Percentiles rank a stretch among this genome's conserved stretches.
These are phyloP conservation scores for Hyphopichia pseudoburtonii DNA, from an alignment of 1,139 yeast species.

Conservation along the genomic window DNA sequence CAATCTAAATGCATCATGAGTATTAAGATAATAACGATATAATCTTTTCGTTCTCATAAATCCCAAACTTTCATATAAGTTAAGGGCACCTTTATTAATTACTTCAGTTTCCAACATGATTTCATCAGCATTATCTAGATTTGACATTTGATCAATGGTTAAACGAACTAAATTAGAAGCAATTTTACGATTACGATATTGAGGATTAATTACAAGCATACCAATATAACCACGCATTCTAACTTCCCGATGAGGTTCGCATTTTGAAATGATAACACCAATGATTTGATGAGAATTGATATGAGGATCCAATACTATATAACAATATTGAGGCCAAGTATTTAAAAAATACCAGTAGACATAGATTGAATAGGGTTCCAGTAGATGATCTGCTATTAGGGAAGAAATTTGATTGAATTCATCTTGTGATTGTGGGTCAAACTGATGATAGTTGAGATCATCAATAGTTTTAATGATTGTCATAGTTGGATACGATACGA, in stretches of 20 bases:
- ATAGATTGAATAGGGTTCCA: conserved; percentile 49
- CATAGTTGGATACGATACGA: too few relatives aligned
- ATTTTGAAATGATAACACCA: conserved; percentile 84
- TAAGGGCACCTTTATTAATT: conserved; percentile 71
- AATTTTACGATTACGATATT: conserved; percentile 74
- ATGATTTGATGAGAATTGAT: conserved; percentile 28
- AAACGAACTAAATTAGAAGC: conserved; percentile 69
- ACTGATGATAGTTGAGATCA: conserved; percentile 21
- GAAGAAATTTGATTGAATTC: conserved; percentile 33
- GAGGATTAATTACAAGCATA: conserved; percentile 82
- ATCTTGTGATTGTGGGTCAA: conserved; percentile 20
- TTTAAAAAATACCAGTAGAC: conserved; percentile 51
- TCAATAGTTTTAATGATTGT: conserved; percentile 10
- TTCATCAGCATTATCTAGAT: conserved; percentile 69
- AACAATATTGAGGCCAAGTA: conserved; percentile 49
- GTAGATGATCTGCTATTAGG: conserved; percentile 36
- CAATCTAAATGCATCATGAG: conserved; percentile 88
- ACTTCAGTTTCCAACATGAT: conserved; percentile 91
- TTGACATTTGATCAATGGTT: conserved; percentile 67
- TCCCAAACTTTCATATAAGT: conserved; percentile 82
- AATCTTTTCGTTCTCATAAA: conserved; percentile 79
- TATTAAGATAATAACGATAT: conserved; percentile 82
- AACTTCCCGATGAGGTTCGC: conserved; percentile 73
- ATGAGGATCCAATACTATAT: conserved; percentile 26
- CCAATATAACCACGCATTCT: conserved; percentile 89